A percentile compares a stretch with the other conserved stretches of the same genome.
Evolutionary conservation across 768 basidiomycete genomes (phyloP).

Genomic region (Crepidotus variabilis): DNA sequence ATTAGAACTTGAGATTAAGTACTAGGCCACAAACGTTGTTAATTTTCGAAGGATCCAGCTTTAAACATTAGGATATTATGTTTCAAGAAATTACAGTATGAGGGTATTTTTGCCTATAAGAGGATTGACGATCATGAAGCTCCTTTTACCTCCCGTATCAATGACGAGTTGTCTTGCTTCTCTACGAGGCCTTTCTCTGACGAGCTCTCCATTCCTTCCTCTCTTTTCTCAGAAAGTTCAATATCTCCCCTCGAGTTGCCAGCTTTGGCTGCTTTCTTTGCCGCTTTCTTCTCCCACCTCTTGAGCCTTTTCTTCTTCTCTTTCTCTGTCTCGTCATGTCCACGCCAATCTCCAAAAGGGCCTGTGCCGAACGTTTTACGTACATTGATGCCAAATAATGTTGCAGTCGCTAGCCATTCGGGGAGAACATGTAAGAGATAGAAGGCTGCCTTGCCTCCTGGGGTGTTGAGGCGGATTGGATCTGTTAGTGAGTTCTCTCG

Average conservation of each 20-base stretch:
- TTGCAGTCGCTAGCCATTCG: constrained; percentile 32
- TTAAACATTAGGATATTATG: too few relatives aligned
- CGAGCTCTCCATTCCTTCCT: background rate
- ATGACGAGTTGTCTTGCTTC: background rate
- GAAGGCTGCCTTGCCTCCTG: constrained; percentile 33
- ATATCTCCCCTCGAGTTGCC: too few relatives aligned
- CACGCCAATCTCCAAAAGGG: constrained; percentile 25
- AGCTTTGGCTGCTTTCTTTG: background rate
- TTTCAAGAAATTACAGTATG: too few relatives aligned
- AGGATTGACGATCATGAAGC: background rate
- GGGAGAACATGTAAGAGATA: constrained; percentile 44
- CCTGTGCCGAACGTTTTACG: constrained; percentile 33
- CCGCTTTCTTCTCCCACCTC: constrained; percentile 9
- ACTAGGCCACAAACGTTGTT: too few relatives aligned
- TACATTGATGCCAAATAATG: constrained; percentile 28
- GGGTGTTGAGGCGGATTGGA: constrained; percentile 29
- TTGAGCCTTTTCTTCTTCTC: constrained; percentile 19
- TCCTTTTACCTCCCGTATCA: background rate
- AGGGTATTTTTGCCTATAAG: too few relatives aligned
- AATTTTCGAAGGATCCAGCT: too few relatives aligned
- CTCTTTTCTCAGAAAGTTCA: too few relatives aligned
- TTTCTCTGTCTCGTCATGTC: constrained; percentile 25
- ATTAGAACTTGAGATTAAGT: too few relatives aligned
- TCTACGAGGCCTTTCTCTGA: background rate
- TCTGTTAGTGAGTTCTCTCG: constrained; percentile 28